Evolutionary conservation across 345 rosid species (phyloP), one percentile per base, ranked within the genome.

Genomic region (Corchorus capsularis): DNA sequence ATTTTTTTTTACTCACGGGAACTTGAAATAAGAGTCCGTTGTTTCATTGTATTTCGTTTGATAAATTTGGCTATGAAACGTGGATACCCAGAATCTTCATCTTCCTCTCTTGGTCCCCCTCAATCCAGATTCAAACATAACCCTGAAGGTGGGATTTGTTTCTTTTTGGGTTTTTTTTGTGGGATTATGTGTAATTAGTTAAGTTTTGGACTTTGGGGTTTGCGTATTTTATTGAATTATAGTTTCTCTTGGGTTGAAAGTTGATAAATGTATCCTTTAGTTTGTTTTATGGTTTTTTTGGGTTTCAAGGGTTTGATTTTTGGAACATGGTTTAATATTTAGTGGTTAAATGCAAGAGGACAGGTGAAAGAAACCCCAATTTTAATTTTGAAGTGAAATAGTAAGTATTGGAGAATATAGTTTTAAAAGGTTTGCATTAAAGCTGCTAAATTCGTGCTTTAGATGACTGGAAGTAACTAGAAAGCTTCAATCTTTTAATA

Each of bases 21-120:
- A 39, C 63, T 50, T 19, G 37, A 19, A 9, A 56, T 39, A 13
- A 55, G 43, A 55, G 5, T 5, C 19, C 39, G 4, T 11, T 2
- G 0, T 10, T 6, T 32, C 10, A 15, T 34, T 6, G 12, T 32
- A 34, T 76, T 71, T 15, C 17, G 52, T 53, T 8, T 34, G 4
- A 37, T 39, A 54, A 55, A 19, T 56, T 61, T 66, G 73, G 71
- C 73, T 63, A 92, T 92, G 97, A 92, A 94, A 91, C 89, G 98
- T 63, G 96, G 91, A 72, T 78, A 82, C 83, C 41, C 87, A n/a
- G 90, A 85, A 67, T 89, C 92, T 62, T 88, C 91, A 9, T 83
- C 97, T 16, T 81, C 86, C 81, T 89, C 93, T 75, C 78, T 71
- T 59, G 89, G 87, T 67, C 97, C 91, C 46, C 90, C 96, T 81